Evolutionary conservation across 2,329 filamentous ascomycete genomes (phyloP).

Genomic region (Hymenoscyphus albidus): DNA sequence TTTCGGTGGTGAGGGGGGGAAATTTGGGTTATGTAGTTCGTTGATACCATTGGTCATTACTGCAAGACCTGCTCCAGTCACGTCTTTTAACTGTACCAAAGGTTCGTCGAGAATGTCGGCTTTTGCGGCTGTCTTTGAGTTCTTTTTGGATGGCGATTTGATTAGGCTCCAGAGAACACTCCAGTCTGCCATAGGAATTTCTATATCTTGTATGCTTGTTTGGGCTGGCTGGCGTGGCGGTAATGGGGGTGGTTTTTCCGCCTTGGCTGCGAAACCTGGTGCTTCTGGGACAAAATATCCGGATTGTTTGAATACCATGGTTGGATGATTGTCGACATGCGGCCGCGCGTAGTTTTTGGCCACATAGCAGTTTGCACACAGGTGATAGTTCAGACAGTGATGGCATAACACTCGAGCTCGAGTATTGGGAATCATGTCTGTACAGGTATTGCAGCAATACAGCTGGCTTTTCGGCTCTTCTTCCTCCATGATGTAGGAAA

Average conservation of each 20-base stretch:
- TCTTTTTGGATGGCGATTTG: slow-evolving; percentile 24
- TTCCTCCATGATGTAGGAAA: neutral
- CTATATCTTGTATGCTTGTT: slow-evolving; percentile 7
- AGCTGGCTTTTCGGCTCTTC: slow-evolving; percentile 6
- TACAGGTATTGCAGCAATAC: slow-evolving; percentile 10
- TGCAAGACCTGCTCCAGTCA: slow-evolving; percentile 5
- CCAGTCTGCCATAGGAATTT: slow-evolving; percentile 29
- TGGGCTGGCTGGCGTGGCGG: slow-evolving; percentile 16
- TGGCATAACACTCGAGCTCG: slow-evolving; percentile 13
- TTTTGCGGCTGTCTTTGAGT: slow-evolving; percentile 11
- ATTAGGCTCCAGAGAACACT: slow-evolving; percentile 27
- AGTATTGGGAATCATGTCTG: slow-evolving; percentile 7
- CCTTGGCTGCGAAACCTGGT: slow-evolving; percentile 16
- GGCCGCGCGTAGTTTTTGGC: slow-evolving; percentile 21
- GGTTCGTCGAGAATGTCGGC: neutral
- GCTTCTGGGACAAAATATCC: slow-evolving; percentile 19
- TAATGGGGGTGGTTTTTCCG: slow-evolving; percentile 16
- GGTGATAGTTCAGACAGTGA: slow-evolving; percentile 20
- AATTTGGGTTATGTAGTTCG: neutral
- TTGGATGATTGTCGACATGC: slow-evolving; percentile 20
- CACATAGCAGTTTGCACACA: slow-evolving; percentile 30
- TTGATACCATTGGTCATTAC: neutral
- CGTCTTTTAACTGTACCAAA: slow-evolving; percentile 2
- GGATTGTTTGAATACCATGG: slow-evolving; percentile 21
- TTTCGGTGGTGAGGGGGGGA: slow-evolving; percentile 18